Percentiles rank a stretch among this genome's conserved stretches.
These are phyloP conservation scores for Saccharomyces kudriavzevii DNA, from an alignment of 805 yeast species.

Conservation along the genomic window DNA sequence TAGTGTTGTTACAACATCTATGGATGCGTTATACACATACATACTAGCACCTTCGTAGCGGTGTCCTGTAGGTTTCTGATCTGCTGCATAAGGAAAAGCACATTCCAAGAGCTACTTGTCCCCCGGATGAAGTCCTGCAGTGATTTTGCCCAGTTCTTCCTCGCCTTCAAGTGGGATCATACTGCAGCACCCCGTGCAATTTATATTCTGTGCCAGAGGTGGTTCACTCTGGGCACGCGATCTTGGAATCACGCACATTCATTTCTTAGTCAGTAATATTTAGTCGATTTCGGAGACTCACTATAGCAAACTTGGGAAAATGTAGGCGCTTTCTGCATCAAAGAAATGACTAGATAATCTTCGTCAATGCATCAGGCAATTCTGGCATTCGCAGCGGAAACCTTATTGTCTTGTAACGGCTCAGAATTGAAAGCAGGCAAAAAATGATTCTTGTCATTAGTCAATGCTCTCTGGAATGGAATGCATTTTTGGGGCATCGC, in stretches of 20 bases:
- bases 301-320: constrained; percentile 45
- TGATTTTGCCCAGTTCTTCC: constrained; percentile 42
- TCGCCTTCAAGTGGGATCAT: constrained; percentile 66
- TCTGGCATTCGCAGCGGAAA: constrained; percentile 70
- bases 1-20: background rate
- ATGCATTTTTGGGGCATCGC: constrained; percentile 54
- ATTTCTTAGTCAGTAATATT: constrained; percentile 72
- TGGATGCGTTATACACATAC: background rate
- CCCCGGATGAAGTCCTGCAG: constrained; percentile 37
- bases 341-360: constrained; percentile 55
- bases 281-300: constrained; percentile 26
- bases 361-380: constrained; percentile 38
- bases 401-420: constrained; percentile 52
- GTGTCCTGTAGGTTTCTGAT: constrained; percentile 51
- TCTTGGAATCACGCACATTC: constrained; percentile 86
- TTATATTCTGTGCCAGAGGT: constrained; percentile 48
- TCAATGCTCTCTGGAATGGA: constrained; percentile 49
- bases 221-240: constrained; percentile 35
- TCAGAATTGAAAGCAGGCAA: constrained; percentile 47
- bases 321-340: constrained; percentile 65
- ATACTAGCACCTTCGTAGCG: constrained; percentile 38
- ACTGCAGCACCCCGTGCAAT: constrained; percentile 77
- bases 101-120: constrained; percentile 49
- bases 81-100: constrained; percentile 60
- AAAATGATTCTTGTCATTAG: constrained; percentile 38